A percentile compares a stretch with the other conserved stretches of the same genome.
Evolutionary conservation across 176 grass and related monocot genomes (phyloP).

Genomic region (Rhynchospora breviuscula): DNA sequence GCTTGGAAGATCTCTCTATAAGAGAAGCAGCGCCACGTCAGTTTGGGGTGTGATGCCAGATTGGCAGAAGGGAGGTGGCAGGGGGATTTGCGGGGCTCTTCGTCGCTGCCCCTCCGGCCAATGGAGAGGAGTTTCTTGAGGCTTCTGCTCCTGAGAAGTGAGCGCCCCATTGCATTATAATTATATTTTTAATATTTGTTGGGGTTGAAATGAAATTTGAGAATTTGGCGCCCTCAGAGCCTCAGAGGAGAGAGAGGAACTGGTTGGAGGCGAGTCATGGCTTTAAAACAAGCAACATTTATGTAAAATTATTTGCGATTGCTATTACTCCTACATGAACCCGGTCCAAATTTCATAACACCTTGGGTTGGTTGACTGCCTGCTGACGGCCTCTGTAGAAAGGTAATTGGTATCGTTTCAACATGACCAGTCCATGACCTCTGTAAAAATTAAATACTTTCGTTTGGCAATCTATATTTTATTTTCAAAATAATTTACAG

Average conservation of each 20-base stretch:
- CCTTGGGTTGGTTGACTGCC: too few species aligned
- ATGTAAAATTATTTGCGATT: neutral
- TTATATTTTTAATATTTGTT: neutral
- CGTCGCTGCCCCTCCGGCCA: conserved; percentile 36
- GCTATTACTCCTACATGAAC: neutral
- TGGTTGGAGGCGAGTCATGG: neutral
- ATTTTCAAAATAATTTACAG: too few species aligned
- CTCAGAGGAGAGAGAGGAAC: neutral
- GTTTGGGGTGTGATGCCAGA: conserved; percentile 24
- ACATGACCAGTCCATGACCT: too few species aligned
- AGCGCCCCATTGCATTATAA: conserved; percentile 19
- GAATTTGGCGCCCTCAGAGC: conserved; percentile 3
- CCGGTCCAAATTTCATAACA: neutral
- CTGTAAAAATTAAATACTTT: too few species aligned
- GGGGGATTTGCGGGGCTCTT: conserved; percentile 27
- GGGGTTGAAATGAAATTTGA: neutral
- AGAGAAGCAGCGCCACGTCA: conserved; percentile 72
- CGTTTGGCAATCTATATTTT: too few species aligned
- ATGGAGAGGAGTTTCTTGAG: conserved; percentile 57
- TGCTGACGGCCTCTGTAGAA: too few species aligned
- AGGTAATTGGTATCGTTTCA: too few species aligned
- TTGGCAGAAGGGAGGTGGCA: neutral
- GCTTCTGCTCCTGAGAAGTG: conserved; percentile 50
- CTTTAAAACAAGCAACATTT: conserved; percentile 18
- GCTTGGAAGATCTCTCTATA: conserved; percentile 52